phyloP scores from a whole-genome alignment of 2,329 filamentous ascomycete species.

The Podosphaera aphanis region DNA sequence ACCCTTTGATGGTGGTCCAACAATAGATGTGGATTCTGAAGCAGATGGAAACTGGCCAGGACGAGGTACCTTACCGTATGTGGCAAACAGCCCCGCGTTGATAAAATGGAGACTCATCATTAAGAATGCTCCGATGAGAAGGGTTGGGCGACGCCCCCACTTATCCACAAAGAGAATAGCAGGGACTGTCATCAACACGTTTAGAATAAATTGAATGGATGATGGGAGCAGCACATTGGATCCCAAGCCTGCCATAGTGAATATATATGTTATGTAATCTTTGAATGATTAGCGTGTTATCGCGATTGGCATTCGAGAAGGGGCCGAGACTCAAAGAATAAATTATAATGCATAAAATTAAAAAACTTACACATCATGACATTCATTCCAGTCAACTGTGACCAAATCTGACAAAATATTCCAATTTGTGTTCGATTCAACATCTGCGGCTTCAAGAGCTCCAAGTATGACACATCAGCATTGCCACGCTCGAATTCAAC shows the following conservation, averaged over 20 bases:
- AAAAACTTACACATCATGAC: constrained; percentile 44
- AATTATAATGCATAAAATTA: constrained; percentile 11
- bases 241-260: constrained; percentile 45
- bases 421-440: constrained; percentile 50
- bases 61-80: constrained; percentile 18
- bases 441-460: constrained; percentile 52
- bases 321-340: not conserved
- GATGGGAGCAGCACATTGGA: constrained; percentile 38
- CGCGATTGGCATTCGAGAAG: not conserved
- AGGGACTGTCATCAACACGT: constrained; percentile 55
- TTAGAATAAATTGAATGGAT: constrained; percentile 55
- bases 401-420: constrained; percentile 54
- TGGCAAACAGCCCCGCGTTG: constrained; percentile 23
- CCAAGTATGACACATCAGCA: constrained; percentile 43
- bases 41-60: constrained; percentile 18
- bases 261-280: constrained; percentile 28
- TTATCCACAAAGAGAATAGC: constrained; percentile 52
- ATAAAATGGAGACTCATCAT: constrained; percentile 21
- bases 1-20: constrained; percentile 26
- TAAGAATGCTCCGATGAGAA: constrained; percentile 30
- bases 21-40: constrained; percentile 24
- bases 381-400: constrained; percentile 55
- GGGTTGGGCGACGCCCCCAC: constrained; percentile 47
- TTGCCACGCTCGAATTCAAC: constrained; percentile 52
- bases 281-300: constrained; percentile 34